These are phyloP conservation scores for Neopestalotiopsis sp. DNA, from an alignment of 2,329 filamentous ascomycete genomes.

Conservation along the genomic window DNA sequence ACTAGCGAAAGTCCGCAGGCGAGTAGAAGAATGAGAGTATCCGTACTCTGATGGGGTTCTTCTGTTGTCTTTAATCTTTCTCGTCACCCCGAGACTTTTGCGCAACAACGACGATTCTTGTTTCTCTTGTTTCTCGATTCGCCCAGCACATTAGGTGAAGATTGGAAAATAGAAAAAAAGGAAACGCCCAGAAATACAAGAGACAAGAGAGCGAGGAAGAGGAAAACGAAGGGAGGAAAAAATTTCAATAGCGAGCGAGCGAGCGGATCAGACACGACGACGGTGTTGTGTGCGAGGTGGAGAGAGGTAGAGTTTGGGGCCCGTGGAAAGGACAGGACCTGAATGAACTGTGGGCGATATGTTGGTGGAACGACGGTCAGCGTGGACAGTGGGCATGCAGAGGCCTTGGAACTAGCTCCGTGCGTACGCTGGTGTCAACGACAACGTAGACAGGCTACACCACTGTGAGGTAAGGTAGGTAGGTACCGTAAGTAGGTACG, in stretches of 20 bases:
- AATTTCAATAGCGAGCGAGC: slow-evolving; percentile 12
- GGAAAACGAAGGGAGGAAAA: slow-evolving; percentile 5
- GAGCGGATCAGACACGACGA: slow-evolving; percentile 3
- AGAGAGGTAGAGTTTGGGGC: slow-evolving; percentile 10
- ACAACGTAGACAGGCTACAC: too few relatives aligned
- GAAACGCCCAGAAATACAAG: not conserved
- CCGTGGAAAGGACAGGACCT: slow-evolving; percentile 2
- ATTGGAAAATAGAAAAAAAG: not conserved
- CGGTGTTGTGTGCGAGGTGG: slow-evolving; percentile 6
- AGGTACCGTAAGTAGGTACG: not conserved
- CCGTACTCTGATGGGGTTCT: not conserved
- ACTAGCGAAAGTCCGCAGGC: slow-evolving; percentile 14
- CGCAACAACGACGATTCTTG: not conserved
- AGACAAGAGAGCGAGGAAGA: not conserved
- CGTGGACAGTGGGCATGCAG: not conserved
- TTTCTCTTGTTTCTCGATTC: not conserved
- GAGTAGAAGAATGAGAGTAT: not conserved
- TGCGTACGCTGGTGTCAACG: not conserved
- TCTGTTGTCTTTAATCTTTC: not conserved
- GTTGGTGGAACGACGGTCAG: slow-evolving; percentile 11
- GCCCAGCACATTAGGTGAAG: not conserved
- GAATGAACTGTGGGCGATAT: slow-evolving; percentile 4
- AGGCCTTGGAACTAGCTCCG: not conserved
- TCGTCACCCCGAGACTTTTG: not conserved
- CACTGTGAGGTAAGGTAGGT: not conserved